A percentile compares a stretch with the other conserved stretches of the same genome.
These are phyloP conservation scores for Wickerhamia fluorescens DNA, from an alignment of 805 yeast genomes.

Conservation along the genomic window DNA sequence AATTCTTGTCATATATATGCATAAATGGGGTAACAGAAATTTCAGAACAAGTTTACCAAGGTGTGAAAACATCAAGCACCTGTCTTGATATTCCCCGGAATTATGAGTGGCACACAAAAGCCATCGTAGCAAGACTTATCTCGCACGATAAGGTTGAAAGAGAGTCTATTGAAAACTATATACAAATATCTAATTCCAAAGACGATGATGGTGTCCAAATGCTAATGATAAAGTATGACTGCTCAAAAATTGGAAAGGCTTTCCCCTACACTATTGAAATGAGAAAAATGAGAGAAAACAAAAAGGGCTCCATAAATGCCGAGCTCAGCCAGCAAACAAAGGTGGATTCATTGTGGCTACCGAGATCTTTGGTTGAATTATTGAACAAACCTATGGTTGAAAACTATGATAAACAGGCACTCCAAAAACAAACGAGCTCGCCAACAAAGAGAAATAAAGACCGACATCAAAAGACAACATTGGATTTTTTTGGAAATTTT, in stretches of 20 bases:
- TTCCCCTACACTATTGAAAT: conserved; percentile 9
- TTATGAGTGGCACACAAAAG: conserved; percentile 6
- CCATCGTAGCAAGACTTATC: conserved; percentile 9
- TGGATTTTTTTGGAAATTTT: conserved; percentile 14
- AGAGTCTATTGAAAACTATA: background rate
- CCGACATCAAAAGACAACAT: conserved; percentile 18
- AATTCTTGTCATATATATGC: conserved; percentile 1
- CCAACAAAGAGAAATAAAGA: conserved; percentile 10
- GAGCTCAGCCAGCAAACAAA: conserved; percentile 2
- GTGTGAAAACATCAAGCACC: too few relatives aligned
- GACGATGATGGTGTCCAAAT: conserved; percentile 9
- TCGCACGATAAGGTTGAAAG: conserved; percentile 1
- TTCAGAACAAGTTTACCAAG: background rate
- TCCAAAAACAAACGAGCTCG: conserved; percentile 5
- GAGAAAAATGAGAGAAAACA: conserved; percentile 1
- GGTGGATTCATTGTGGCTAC: conserved; percentile 13
- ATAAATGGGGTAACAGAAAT: background rate
- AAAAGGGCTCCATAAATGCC: conserved; percentile 1
- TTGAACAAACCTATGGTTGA: conserved; percentile 10
- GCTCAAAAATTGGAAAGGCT: conserved; percentile 3
- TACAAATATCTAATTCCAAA: conserved; percentile 8
- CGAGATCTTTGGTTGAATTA: conserved; percentile 11
- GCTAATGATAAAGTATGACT: conserved; percentile 14
- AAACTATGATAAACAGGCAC: conserved; percentile 5
- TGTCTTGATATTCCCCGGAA: conserved; percentile 3